A percentile compares a stretch with the other conserved stretches of the same genome.
Conservation (phyloP, 2,329 filamentous ascomycete genomes). For the Stachybotrys chlorohalonatus region DNA sequence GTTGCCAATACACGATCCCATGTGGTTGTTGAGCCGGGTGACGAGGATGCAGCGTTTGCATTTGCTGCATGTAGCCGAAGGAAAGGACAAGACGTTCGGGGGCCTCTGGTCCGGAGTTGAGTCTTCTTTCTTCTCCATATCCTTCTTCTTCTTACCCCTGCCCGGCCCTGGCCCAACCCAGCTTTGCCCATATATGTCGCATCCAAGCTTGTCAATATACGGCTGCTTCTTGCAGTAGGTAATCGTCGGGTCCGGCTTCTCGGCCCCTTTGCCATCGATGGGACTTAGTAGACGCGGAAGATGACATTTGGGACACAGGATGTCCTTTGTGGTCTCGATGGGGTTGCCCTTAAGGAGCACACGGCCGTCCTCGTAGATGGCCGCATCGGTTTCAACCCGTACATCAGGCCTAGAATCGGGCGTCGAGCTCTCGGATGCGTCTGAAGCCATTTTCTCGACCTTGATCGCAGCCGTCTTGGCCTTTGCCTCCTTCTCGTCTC, state of each 20-base stretch:
- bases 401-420: conserved; percentile 46
- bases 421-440: conserved; percentile 42
- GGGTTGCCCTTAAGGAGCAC: conserved; percentile 64
- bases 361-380: conserved; percentile 60
- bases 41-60: conserved; percentile 59
- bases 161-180: conserved; percentile 65
- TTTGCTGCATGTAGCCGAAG: conserved; percentile 58
- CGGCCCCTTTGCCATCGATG: conserved; percentile 58
- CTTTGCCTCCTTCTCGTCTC: conserved; percentile 68
- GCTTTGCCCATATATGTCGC: conserved; percentile 75
- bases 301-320: conserved; percentile 66
- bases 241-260: conserved; percentile 55
- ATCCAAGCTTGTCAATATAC: conserved; percentile 66
- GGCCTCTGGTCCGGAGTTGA: conserved; percentile 45
- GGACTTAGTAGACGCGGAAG: conserved; percentile 66
- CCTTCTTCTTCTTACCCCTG: conserved; percentile 73
- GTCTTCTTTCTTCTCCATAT: conserved; percentile 53
- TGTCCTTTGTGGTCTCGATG: conserved; percentile 60
- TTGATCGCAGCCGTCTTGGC: conserved; percentile 55
- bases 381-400: conserved; percentile 56
- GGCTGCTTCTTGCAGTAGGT: conserved; percentile 74
- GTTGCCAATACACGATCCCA: conserved; percentile 60
- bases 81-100: conserved; percentile 54
- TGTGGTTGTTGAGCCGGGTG: conserved; percentile 57
- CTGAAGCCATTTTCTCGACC: conserved; percentile 52